A percentile compares a stretch with the other conserved stretches of the same genome.
Conservation (phyloP, 371 early-diverging fungal species). For the Mortierella sp. region DNA sequence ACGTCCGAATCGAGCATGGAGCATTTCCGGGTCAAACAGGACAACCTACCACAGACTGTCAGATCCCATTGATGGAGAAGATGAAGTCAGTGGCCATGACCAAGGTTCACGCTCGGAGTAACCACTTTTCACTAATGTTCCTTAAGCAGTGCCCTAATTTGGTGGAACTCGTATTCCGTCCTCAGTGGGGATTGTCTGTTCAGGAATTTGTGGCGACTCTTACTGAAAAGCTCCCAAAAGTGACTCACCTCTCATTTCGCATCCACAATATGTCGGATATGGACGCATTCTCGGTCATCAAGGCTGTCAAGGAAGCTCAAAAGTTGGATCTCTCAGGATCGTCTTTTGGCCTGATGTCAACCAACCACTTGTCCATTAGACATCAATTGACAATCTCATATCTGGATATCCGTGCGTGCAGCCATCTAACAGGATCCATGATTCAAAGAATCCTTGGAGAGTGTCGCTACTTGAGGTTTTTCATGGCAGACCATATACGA, state of each 20-base stretch:
- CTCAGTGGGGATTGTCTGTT: conserved; percentile 10
- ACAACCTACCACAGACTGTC: conserved; percentile 3
- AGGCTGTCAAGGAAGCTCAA: conserved; percentile 15
- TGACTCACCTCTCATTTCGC: conserved; percentile 26
- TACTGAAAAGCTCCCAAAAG: conserved; percentile 6
- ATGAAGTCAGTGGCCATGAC: conserved; percentile 25
- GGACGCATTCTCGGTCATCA: conserved; percentile 23
- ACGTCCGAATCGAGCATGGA: conserved; percentile 30
- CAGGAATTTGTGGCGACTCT: conserved; percentile 16
- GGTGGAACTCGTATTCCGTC: conserved; percentile 19
- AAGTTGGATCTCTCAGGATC: conserved; percentile 32
- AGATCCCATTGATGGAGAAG: conserved; percentile 18
- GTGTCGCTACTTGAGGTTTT: conserved; percentile 22
- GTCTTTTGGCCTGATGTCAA: conserved; percentile 42
- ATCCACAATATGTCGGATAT: conserved; percentile 14
- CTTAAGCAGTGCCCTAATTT: conserved; percentile 39
- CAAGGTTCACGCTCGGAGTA: conserved; percentile 12
- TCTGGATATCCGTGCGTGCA: conserved; percentile 33
- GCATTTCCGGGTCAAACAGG: background rate
- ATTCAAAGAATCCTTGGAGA: conserved; percentile 42
- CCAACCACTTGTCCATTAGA: conserved; percentile 28
- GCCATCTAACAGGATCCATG: conserved; percentile 30
- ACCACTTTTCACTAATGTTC: conserved; percentile 23
- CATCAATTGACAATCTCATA: conserved; percentile 22
- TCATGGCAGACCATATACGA: conserved; percentile 29